These are phyloP conservation scores for Bipolaris cookei DNA, from an alignment of 2,329 filamentous ascomycete genomes.

Conservation along the genomic window DNA sequence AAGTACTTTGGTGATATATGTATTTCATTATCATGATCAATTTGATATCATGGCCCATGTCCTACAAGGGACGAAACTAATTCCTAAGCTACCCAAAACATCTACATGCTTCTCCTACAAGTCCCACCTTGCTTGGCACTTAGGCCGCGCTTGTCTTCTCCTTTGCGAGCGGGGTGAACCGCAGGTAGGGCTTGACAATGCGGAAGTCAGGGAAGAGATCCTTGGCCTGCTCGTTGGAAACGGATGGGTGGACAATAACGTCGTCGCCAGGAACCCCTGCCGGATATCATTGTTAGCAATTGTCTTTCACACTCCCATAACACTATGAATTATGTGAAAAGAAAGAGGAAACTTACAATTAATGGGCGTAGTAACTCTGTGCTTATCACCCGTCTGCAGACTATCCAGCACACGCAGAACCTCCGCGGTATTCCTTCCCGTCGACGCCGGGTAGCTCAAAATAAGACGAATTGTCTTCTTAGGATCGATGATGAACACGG, in stretches of 20 bases:
- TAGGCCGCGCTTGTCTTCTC: conserved; percentile 60
- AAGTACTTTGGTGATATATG: too few relatives aligned
- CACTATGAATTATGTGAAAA: background rate
- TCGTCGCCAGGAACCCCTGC: conserved; percentile 62
- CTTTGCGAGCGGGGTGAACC: conserved; percentile 65
- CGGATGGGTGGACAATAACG: conserved; percentile 66
- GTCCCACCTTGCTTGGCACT: background rate
- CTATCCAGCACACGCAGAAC: conserved; percentile 60
- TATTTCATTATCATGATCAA: too few relatives aligned
- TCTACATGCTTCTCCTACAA: background rate
- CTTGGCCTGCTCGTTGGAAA: conserved; percentile 65
- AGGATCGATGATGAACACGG: conserved; percentile 69
- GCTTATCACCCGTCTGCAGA: conserved; percentile 64
- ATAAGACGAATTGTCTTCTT: conserved; percentile 69
- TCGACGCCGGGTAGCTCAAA: conserved; percentile 67
- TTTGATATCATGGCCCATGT: too few relatives aligned
- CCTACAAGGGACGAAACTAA: too few relatives aligned
- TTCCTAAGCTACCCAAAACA: too few relatives aligned
- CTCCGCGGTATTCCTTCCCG: conserved; percentile 62
- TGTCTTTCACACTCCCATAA: background rate
- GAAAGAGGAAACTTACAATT: conserved; percentile 50
- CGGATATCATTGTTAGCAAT: background rate
- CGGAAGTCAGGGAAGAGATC: conserved; percentile 65
- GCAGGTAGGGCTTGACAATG: conserved; percentile 68
- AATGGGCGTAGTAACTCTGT: conserved; percentile 66